phyloP scores from a whole-genome alignment of 139 green algal genomes.

The Spirogloea muscicola region DNA sequence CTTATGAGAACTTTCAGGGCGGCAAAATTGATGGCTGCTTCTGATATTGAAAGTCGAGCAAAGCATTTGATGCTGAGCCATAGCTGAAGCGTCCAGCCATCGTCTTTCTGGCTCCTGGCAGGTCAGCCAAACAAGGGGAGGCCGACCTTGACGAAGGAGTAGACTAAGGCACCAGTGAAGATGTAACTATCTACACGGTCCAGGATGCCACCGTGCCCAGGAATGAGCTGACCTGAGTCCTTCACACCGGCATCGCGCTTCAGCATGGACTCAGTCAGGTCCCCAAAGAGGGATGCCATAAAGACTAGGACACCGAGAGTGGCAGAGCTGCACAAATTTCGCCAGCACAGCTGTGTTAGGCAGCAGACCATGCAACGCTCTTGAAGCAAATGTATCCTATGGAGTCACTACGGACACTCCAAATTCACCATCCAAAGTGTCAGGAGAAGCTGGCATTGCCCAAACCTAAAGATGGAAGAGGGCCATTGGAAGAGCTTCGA shows the following conservation, averaged over 20 bases:
- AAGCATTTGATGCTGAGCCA: too few relatives aligned
- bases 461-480: slow-evolving; percentile 15
- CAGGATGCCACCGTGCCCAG: slow-evolving; percentile 73
- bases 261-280: slow-evolving; percentile 96
- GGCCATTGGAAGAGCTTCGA: slow-evolving; percentile 28
- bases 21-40: too few relatives aligned
- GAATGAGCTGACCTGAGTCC: slow-evolving; percentile 80
- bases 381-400: too few relatives aligned
- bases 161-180: slow-evolving; percentile 86
- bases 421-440: too few relatives aligned
- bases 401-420: too few relatives aligned
- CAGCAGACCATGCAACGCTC: too few relatives aligned
- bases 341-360: too few relatives aligned
- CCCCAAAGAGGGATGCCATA: slow-evolving; percentile 75
- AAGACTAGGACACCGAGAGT: slow-evolving; percentile 34
- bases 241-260: slow-evolving; percentile 97
- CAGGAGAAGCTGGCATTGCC: too few relatives aligned
- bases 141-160: slow-evolving; percentile 46
- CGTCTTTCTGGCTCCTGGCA: too few relatives aligned
- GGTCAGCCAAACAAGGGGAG: slow-evolving; percentile 38
- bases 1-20: too few relatives aligned
- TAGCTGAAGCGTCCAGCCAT: too few relatives aligned
- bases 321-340: slow-evolving; percentile 13
- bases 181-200: slow-evolving; percentile 80
- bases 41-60: too few relatives aligned